These are phyloP conservation scores for Mucuna pruriens DNA, from an alignment of 306 rosid genomes.

Conservation along the genomic window DNA sequence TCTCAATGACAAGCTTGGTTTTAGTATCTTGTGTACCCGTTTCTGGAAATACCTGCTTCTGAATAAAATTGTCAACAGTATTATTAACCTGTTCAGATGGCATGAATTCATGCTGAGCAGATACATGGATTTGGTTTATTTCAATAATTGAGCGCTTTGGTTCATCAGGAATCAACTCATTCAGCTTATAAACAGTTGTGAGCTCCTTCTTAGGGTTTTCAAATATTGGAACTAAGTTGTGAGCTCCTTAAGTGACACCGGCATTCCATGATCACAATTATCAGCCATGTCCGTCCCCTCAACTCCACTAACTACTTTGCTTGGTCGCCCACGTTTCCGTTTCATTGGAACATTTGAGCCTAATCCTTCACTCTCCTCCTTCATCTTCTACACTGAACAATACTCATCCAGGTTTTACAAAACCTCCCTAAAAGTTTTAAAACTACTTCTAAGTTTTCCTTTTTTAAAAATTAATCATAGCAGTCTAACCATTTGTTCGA, in stretches of 20 bases:
- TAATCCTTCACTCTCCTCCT: neutral
- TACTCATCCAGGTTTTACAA: neutral
- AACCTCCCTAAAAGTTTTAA: neutral
- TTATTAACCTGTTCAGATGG: conserved; percentile 9
- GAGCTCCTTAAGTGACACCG: conserved; percentile 54
- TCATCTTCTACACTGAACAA: neutral
- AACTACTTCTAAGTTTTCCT: neutral
- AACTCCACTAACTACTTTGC: conserved; percentile 45
- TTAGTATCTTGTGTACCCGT: neutral
- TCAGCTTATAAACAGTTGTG: neutral
- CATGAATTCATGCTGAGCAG: neutral
- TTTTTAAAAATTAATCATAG: conserved; percentile 3
- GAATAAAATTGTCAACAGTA: conserved; percentile 30
- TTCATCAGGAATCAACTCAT: neutral
- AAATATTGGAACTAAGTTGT: neutral
- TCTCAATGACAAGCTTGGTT: conserved; percentile 16
- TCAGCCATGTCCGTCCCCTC: conserved; percentile 19
- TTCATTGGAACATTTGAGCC: conserved; percentile 46
- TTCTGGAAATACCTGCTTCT: conserved; percentile 30
- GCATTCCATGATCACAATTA: conserved; percentile 42
- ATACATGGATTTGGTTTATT: neutral
- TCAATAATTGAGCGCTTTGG: neutral
- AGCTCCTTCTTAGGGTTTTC: neutral
- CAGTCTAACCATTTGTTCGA: neutral
- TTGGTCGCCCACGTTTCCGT: conserved; percentile 64